These are phyloP conservation scores for Heliamphora exappendiculata DNA, from an alignment of 148 eudicot species.

Conservation along the genomic window DNA sequence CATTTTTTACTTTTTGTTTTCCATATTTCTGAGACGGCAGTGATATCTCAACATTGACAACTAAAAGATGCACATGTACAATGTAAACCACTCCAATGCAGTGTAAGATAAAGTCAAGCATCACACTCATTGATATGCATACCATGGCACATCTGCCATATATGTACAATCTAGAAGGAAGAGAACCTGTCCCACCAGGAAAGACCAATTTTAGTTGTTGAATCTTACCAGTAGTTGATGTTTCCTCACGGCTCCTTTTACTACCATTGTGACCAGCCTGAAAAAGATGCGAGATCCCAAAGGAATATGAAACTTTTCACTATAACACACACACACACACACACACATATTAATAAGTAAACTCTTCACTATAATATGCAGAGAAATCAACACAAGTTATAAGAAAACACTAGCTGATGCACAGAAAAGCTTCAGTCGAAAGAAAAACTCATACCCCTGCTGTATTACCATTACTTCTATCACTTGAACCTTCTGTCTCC, in stretches of 20 bases:
- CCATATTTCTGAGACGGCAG: neutral
- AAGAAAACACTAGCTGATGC: neutral
- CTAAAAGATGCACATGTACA: neutral
- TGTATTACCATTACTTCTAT: slow-evolving; percentile 75
- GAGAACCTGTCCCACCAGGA: neutral
- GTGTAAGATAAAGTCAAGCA: neutral
- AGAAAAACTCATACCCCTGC: slow-evolving; percentile 42
- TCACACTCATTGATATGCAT: neutral
- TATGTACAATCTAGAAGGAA: neutral
- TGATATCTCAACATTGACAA: neutral
- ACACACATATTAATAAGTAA: too few species aligned
- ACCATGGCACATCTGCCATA: neutral
- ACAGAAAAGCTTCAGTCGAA: neutral
- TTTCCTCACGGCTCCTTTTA: slow-evolving; percentile 63
- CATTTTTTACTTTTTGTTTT: too few species aligned
- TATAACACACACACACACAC: neutral
- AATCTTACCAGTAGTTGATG: slow-evolving; percentile 50
- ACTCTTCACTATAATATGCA: neutral
- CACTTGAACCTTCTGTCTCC: slow-evolving; percentile 82
- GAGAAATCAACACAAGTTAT: neutral
- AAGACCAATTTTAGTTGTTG: neutral
- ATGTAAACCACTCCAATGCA: neutral
- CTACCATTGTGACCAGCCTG: slow-evolving; percentile 53
- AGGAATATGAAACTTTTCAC: neutral
- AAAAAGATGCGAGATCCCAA: neutral